A percentile compares a stretch with the other conserved stretches of the same genome.
Conservation (phyloP, 768 basidiomycete genomes). For the Suillus lakei region DNA sequence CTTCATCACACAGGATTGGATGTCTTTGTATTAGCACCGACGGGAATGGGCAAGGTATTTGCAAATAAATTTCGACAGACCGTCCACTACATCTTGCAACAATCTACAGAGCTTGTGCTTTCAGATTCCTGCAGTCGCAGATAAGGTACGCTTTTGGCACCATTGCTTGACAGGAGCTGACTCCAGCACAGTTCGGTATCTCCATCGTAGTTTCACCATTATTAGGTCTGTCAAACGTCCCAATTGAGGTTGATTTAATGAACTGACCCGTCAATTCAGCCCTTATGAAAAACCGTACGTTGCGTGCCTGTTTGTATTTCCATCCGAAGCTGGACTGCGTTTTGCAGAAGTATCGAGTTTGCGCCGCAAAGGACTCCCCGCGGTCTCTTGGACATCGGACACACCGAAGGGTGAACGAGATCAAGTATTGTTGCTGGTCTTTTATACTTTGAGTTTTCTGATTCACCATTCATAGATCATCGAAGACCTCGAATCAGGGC, state of each 20-base stretch:
- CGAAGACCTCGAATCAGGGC: slow-evolving; percentile 61
- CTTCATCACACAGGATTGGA: slow-evolving; percentile 54
- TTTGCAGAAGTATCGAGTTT: slow-evolving; percentile 66
- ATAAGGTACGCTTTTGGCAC: slow-evolving; percentile 43
- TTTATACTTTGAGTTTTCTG: background rate
- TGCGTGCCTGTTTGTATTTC: background rate
- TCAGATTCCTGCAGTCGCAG: slow-evolving; percentile 78
- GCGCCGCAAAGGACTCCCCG: slow-evolving; percentile 56
- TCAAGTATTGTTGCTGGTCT: slow-evolving; percentile 42
- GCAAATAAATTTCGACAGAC: background rate
- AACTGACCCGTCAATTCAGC: slow-evolving; percentile 44
- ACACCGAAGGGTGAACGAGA: slow-evolving; percentile 56
- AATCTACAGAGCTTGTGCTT: slow-evolving; percentile 75
- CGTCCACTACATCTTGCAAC: background rate
- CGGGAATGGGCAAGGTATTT: slow-evolving; percentile 85
- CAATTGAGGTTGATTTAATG: background rate
- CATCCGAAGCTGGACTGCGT: background rate
- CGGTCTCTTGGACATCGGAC: slow-evolving; percentile 70
- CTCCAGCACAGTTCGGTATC: slow-evolving; percentile 57
- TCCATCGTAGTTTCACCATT: slow-evolving; percentile 81
- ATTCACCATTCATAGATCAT: slow-evolving; percentile 50
- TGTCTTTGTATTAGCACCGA: slow-evolving; percentile 82
- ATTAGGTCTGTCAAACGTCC: slow-evolving; percentile 51
- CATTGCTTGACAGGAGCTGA: background rate
- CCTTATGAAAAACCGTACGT: slow-evolving; percentile 81